Evolutionary conservation across 2,329 filamentous ascomycete species (phyloP).

Genomic region (Ophiocordyceps polyrhachis-furcata): DNA sequence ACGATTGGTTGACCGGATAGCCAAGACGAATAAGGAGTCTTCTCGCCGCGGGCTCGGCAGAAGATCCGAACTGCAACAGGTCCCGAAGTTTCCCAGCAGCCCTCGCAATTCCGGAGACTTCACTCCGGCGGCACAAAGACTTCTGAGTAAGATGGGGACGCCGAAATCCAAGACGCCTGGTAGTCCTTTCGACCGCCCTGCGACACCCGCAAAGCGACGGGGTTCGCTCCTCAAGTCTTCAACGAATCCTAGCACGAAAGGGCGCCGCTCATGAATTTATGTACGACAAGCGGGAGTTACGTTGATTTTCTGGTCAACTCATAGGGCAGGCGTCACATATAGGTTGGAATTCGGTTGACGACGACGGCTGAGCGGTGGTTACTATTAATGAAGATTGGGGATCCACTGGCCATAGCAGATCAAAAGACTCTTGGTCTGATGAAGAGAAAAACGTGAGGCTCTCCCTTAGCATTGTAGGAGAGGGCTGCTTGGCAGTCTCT

Average conservation of each 20-base stretch:
- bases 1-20: conserved; percentile 68
- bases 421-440: too few relatives aligned
- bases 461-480: too few relatives aligned
- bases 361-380: too few relatives aligned
- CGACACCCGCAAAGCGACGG: conserved; percentile 18
- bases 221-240: conserved; percentile 20
- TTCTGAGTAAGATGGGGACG: conserved; percentile 43
- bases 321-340: too few relatives aligned
- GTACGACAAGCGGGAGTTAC: neutral
- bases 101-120: conserved; percentile 37
- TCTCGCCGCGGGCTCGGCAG: conserved; percentile 40
- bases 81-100: conserved; percentile 53
- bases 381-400: too few relatives aligned
- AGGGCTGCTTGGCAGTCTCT: too few relatives aligned
- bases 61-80: conserved; percentile 38
- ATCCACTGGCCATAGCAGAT: too few relatives aligned
- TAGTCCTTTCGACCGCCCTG: conserved; percentile 14
- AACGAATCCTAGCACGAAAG: conserved; percentile 9
- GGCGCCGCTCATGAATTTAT: neutral
- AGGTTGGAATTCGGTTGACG: too few relatives aligned
- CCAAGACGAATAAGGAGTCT: conserved; percentile 48
- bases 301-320: neutral
- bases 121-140: conserved; percentile 55
- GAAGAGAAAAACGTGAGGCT: too few relatives aligned
- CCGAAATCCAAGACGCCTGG: conserved; percentile 16